A percentile compares a stretch with the other conserved stretches of the same genome.
These are phyloP conservation scores for Endogone sp. DNA, from an alignment of 192 early-diverging fungal genomes.

Conservation along the genomic window DNA sequence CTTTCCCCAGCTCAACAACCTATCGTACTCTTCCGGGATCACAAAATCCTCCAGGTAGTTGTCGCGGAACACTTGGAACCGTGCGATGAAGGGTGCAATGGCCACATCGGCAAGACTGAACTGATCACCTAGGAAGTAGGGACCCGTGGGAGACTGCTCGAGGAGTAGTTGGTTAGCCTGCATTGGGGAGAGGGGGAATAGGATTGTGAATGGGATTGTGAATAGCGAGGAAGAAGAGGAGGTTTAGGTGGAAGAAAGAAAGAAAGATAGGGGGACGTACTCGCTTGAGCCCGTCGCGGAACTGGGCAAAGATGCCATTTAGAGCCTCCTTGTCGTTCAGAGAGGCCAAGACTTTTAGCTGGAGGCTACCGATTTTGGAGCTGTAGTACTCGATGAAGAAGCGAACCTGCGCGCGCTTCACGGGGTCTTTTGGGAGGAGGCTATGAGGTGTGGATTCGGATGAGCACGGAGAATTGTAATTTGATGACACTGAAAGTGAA, in stretches of 20 bases:
- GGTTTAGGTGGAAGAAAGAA: background rate
- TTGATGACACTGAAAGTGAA: background rate
- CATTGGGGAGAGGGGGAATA: background rate
- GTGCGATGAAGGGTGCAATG: slow-evolving; percentile 37
- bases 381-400: slow-evolving; percentile 41
- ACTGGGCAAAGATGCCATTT: slow-evolving; percentile 19
- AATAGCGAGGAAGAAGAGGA: too few species aligned
- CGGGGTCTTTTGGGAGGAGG: slow-evolving; percentile 36
- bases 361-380: slow-evolving; percentile 15
- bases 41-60: slow-evolving; percentile 9
- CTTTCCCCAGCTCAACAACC: background rate
- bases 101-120: slow-evolving; percentile 46
- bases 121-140: slow-evolving; percentile 41
- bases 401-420: slow-evolving; percentile 37
- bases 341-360: slow-evolving; percentile 23
- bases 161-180: slow-evolving; percentile 34
- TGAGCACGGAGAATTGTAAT: background rate
- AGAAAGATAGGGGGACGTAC: slow-evolving; percentile 1
- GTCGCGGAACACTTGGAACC: slow-evolving; percentile 13
- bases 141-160: slow-evolving; percentile 28
- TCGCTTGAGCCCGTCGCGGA: slow-evolving; percentile 15
- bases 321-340: slow-evolving; percentile 14
- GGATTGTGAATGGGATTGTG: background rate
- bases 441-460: slow-evolving; percentile 7
- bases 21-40: background rate